These are phyloP conservation scores for Populus deltoides DNA, from an alignment of 345 rosid genomes.

Conservation along the genomic window DNA sequence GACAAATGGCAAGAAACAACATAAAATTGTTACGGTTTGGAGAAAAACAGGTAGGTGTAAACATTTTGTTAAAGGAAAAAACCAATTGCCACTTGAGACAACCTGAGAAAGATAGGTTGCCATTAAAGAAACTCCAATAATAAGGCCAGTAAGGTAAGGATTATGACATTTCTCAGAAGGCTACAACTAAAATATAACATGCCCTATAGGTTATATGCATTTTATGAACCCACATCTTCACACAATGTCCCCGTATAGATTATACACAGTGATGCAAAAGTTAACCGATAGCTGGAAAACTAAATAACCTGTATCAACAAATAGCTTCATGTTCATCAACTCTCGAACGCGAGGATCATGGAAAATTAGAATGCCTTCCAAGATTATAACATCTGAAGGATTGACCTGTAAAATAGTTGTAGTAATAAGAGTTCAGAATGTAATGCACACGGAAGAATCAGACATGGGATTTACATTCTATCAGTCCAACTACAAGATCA, in stretches of 20 bases:
- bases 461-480: neutral
- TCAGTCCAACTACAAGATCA: neutral
- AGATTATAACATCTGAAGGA: conserved; percentile 86
- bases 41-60: neutral
- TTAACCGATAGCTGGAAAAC: neutral
- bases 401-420: conserved; percentile 59
- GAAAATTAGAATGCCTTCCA: conserved; percentile 93
- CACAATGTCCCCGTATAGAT: too few relatives aligned
- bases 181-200: too few relatives aligned
- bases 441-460: neutral
- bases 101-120: neutral
- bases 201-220: too few relatives aligned
- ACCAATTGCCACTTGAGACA: neutral
- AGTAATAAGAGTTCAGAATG: conserved; percentile 6
- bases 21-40: neutral
- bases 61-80: neutral
- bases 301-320: conserved; percentile 87
- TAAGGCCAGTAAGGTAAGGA: too few relatives aligned
- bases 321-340: conserved; percentile 96
- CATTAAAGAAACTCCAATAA: too few relatives aligned
- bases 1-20: neutral
- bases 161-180: too few relatives aligned
- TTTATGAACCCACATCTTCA: too few relatives aligned
- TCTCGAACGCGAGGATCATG: conserved; percentile 85
- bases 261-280: too few relatives aligned